Percentiles rank a stretch among this genome's conserved stretches.
phyloP scores from a whole-genome alignment of 2,329 filamentous ascomycete species.

The Alternaria dauci region DNA sequence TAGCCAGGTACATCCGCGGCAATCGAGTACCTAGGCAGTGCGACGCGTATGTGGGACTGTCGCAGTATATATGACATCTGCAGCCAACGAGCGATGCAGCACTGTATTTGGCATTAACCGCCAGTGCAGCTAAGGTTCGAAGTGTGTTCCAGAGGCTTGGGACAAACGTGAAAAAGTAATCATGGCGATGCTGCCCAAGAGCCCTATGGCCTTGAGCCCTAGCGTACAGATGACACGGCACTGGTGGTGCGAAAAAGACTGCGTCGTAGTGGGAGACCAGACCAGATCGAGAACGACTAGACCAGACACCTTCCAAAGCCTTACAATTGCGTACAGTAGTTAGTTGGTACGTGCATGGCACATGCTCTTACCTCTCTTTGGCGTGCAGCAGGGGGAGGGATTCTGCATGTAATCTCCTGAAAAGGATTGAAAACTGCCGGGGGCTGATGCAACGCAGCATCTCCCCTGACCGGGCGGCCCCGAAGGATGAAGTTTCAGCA shows the following conservation, averaged over 20 bases:
- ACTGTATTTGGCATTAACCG: neutral
- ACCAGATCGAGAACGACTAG: neutral
- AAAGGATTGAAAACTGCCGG: neutral
- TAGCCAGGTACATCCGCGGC: neutral
- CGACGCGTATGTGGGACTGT: neutral
- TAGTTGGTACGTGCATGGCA: neutral
- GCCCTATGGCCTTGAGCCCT: neutral
- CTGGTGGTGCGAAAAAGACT: conserved; percentile 6
- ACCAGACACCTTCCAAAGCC: neutral
- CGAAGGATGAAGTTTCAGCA: neutral
- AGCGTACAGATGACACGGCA: conserved; percentile 5
- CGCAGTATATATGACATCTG: neutral
- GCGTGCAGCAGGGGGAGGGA: conserved; percentile 1
- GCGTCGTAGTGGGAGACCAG: neutral
- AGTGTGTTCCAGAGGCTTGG: conserved; percentile 1
- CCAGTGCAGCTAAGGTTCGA: neutral
- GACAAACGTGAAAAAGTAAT: conserved; percentile 8
- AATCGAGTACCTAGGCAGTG: neutral
- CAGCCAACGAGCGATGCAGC: neutral
- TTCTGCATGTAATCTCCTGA: conserved; percentile 6
- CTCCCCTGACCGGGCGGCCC: conserved; percentile 7
- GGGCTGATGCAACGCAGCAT: neutral
- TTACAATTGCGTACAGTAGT: neutral
- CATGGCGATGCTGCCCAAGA: neutral
- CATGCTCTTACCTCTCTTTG: neutral